Evolutionary conservation across 345 rosid genomes (phyloP).

Genomic region (Gossypioides kirkii): DNA sequence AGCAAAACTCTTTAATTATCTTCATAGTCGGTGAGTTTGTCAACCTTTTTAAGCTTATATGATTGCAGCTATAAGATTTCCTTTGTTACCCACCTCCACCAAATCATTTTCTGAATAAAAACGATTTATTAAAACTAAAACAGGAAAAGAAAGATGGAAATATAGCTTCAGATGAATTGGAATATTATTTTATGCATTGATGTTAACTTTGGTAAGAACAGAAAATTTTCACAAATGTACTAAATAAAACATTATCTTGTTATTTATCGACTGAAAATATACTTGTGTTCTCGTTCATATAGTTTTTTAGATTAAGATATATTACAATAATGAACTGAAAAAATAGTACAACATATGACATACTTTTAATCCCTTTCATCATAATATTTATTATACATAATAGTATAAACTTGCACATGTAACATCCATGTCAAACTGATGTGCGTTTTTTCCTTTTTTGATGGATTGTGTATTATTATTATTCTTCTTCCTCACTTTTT

Average conservation of each 20-base stretch:
- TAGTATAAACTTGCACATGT: background rate
- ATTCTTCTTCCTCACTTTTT: background rate
- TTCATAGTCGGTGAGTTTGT: background rate
- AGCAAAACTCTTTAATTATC: background rate
- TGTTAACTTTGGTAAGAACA: background rate
- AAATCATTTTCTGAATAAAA: background rate
- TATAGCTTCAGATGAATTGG: background rate
- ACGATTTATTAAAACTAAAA: background rate
- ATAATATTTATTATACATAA: too few species aligned
- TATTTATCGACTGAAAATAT: background rate
- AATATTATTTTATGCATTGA: background rate
- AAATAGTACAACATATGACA: background rate
- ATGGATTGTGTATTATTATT: background rate
- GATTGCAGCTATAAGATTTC: background rate
- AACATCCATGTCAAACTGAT: constrained; percentile 11
- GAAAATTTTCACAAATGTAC: background rate
- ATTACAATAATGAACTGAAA: background rate
- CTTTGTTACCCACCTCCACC: background rate
- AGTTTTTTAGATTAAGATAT: background rate
- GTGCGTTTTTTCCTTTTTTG: background rate
- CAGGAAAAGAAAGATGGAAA: background rate
- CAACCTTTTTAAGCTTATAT: background rate
- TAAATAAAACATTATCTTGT: background rate
- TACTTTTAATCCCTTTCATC: background rate
- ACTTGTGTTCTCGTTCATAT: background rate